Evolutionary conservation across 768 basidiomycete genomes (phyloP), one percentile per base, ranked within the genome.

Genomic region (Mycena latifolia): DNA sequence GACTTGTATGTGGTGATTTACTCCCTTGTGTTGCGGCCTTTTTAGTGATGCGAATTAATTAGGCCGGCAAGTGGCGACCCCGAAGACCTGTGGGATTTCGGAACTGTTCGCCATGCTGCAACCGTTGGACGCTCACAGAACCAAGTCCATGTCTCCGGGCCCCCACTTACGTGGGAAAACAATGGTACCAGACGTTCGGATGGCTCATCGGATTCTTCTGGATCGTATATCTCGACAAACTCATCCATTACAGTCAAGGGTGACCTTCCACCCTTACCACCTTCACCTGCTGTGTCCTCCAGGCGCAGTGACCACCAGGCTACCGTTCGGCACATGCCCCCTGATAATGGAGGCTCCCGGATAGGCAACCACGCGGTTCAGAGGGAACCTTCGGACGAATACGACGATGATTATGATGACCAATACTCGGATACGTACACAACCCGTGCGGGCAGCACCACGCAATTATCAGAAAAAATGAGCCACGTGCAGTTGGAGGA

Each of bases 21-120:
- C 60, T 62, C 54, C 48, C 7, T 63, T 54, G 59, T 59, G 43
- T 31, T 47, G 51, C 56, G 41, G 45, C 14, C 24, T 12, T 46
- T 46, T 31, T 45, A 29, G 53, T 61, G 39, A 31, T 50, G 55
- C 69, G 57, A 12, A n/a, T 55, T 14, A 29, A 29, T 39, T 65
- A 92, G 90, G 52, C 82, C 83, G 53, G 76, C 80, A 15, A 82
- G 82, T 59, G 85, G 83, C 39, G 91, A 92, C 70, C 83, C 86
- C 3, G 93, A 94, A 56, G 95, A 96, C 69, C 80, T 98, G 35
- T 99, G 97, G 97, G 97, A 99, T 76, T 98, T 98, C 78, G 97
- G 97, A 17, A 99, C 97, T 10, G 92, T 99, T 50, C 92, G 94
- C 61, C 91, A 95, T 72, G 87, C 87, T 46, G 82, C 79, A 22